Conservation (phyloP, 2,329 filamentous ascomycete genomes). For the Aspergillus proliferans region DNA sequence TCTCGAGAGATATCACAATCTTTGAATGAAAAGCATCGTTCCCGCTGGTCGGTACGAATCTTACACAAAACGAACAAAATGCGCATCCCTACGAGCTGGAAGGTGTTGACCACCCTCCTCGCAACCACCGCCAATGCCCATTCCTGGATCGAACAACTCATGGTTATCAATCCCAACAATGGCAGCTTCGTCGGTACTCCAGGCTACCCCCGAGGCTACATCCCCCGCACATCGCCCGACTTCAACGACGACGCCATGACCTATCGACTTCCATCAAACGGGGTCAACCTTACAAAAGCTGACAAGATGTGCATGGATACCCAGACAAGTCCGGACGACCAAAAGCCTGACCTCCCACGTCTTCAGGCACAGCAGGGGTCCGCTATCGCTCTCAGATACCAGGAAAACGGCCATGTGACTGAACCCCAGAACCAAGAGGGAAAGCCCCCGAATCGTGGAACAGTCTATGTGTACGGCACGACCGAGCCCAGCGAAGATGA, state of each 20-base stretch:
- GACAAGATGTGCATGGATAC: slow-evolving; percentile 58
- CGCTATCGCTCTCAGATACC: slow-evolving; percentile 60
- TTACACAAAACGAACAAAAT: slow-evolving; percentile 1
- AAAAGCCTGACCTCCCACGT: slow-evolving; percentile 54
- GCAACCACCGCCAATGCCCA: slow-evolving; percentile 49
- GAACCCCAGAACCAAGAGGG: slow-evolving; percentile 49
- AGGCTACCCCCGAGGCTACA: slow-evolving; percentile 70
- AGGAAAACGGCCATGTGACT: slow-evolving; percentile 72
- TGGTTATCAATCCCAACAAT: slow-evolving; percentile 59
- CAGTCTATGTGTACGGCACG: slow-evolving; percentile 70
- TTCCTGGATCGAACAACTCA: slow-evolving; percentile 75
- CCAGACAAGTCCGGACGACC: slow-evolving; percentile 50
- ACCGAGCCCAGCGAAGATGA: slow-evolving; percentile 53
- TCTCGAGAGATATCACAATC: slow-evolving; percentile 2
- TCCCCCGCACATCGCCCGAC: slow-evolving; percentile 50
- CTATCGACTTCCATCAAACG: slow-evolving; percentile 56
- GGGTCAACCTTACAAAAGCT: slow-evolving; percentile 44
- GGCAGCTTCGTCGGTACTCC: slow-evolving; percentile 64
- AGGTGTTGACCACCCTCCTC: slow-evolving; percentile 21
- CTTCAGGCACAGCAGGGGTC: slow-evolving; percentile 58
- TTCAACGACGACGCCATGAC: slow-evolving; percentile 56
- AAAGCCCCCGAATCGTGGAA: slow-evolving; percentile 62
- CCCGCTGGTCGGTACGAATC: slow-evolving; percentile 9
- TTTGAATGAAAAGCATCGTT: background rate
- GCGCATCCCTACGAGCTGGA: slow-evolving; percentile 1